Evolutionary conservation across 345 rosid species (phyloP), one percentile per base, ranked within the genome.

Genomic region (Brassica nigra): DNA sequence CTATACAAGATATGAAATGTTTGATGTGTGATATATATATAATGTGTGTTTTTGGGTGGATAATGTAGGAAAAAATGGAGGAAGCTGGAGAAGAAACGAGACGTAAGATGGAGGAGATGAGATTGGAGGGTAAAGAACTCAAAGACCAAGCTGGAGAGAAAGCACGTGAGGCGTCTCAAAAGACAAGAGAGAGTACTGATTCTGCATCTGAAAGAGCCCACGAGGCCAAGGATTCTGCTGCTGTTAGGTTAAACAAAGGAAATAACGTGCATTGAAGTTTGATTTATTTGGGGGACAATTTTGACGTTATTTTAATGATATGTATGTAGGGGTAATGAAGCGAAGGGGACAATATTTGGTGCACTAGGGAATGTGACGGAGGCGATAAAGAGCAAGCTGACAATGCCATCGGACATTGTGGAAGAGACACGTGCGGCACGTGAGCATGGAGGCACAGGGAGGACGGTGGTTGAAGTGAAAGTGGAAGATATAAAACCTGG

Each of bases 61-160:
- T n/a, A n/a, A n/a, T 11, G 8, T 12, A 8, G 84, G 92, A 88
- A 55, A 88, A 82, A 34, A 12, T 87, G 68, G 70, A 80, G 34
- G 87, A 88, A 76, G 77, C 88, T 0, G 84, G 79, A 47, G 96
- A 88, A 70, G 90, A 66, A 28, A 74, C 93, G 0, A 80, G 89
- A 39, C 58, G 66, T 12, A 84, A 87, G 66, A 86, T 89, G 85
- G 94, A 85, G 44, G 94, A 87, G 12, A 54, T 86, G 88, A 86
- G 73, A 75, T 7, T 87, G 30, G 72, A 74, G 70, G 89, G 68
- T 29, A 69, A 85, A 31, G 87, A 76, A 29, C n/a, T 78, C 18
- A 72, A 81, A 49, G 67, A 77, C 57, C 57, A 84, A 63, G 84
- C 81, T 2, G 85, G 69, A 23, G 42, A 30, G n/a, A 74, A 27